phyloP scores from a whole-genome alignment of 2,329 filamentous ascomycete genomes.

The Emergomyces pasteurianus region DNA sequence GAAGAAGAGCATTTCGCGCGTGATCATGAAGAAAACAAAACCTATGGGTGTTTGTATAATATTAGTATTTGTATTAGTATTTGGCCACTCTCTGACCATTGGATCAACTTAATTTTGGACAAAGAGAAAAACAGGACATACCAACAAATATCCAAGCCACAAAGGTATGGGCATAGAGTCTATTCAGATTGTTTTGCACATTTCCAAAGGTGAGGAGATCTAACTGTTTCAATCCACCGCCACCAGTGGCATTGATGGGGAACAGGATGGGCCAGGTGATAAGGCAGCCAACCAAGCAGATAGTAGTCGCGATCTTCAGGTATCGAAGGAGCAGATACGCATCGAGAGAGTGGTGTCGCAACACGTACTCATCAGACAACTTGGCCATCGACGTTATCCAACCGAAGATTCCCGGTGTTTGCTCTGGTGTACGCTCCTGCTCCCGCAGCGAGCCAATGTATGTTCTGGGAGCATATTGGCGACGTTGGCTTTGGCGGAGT shows the following conservation, averaged over 20 bases:
- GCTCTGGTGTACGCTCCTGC: slow-evolving; percentile 44
- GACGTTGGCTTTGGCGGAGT: slow-evolving; percentile 36
- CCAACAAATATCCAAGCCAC: slow-evolving; percentile 71
- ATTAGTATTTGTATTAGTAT: not conserved
- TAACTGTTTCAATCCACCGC: slow-evolving; percentile 51
- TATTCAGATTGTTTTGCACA: slow-evolving; percentile 47
- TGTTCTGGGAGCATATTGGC: slow-evolving; percentile 45
- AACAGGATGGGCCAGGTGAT: slow-evolving; percentile 83
- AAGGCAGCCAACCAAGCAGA: slow-evolving; percentile 70
- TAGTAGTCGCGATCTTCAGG: slow-evolving; percentile 62
- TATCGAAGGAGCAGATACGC: slow-evolving; percentile 85
- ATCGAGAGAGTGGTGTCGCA: slow-evolving; percentile 87
- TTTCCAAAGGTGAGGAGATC: slow-evolving; percentile 73
- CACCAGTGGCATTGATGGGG: slow-evolving; percentile 80
- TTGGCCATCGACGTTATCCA: slow-evolving; percentile 59
- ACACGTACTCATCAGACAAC: slow-evolving; percentile 60
- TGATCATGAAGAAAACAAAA: slow-evolving; percentile 80
- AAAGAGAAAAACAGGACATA: slow-evolving; percentile 15
- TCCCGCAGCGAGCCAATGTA: slow-evolving; percentile 42
- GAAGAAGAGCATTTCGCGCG: slow-evolving; percentile 80
- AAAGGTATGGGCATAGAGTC: slow-evolving; percentile 71
- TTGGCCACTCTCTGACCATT: not conserved
- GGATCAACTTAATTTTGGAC: not conserved
- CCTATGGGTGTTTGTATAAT: slow-evolving; percentile 21
- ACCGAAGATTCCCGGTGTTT: slow-evolving; percentile 51